Evolutionary conservation across 2,329 filamentous ascomycete genomes (phyloP), one percentile per base, ranked within the genome.

Genomic region (Ophiostoma sp.): DNA sequence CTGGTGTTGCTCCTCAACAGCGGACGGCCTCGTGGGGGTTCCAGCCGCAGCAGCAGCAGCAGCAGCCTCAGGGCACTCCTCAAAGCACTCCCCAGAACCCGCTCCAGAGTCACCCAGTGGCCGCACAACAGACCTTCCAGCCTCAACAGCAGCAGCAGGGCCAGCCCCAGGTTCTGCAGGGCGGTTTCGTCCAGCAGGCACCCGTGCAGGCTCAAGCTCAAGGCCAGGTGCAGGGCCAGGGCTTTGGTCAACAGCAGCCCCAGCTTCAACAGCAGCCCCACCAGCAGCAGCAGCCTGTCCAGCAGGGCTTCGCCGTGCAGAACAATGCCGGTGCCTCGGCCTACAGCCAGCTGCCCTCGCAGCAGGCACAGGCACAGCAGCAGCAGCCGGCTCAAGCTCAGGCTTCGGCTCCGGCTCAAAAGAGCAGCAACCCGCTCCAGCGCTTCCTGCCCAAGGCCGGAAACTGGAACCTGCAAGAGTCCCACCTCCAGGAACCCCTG

Each of bases 381-480:
- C 73, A 74, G 61, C 66, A 69, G 68, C 19, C 22, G 15, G 36
- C 36, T 6, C 57, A 63, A 2, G n/a, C 31, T 17, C 50, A 55
- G 22, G 22, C 22, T 1, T 9, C 22, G 8, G 50, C 50, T 17
- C 42, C 42, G 11, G 42, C 15, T 6, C 64, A 50, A 33, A 39
- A 28, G 45, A 63, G 28, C 55, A 48, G 69, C 66, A 85, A 84
- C 55, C 82, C 83, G 11, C 79, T 84, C 8, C 82, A 84, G 45
- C 81, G 78, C 36, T 80, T 85, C 2, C 82, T 83, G 33, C 83
- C 83, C 0, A 79, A 81, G n/a, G 84, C 83, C 0, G 83, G 83
- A 25, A 59, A 59, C 22, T 89, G 87, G 87, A 87, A 85, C 69
- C 79, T 87, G 6, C 83, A 89, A 75, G 87, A 88, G 79, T 89